Base-by-base conservation (phyloP, 768 basidiomycete species). In the Cystofilobasidium bisporidii region DNA sequence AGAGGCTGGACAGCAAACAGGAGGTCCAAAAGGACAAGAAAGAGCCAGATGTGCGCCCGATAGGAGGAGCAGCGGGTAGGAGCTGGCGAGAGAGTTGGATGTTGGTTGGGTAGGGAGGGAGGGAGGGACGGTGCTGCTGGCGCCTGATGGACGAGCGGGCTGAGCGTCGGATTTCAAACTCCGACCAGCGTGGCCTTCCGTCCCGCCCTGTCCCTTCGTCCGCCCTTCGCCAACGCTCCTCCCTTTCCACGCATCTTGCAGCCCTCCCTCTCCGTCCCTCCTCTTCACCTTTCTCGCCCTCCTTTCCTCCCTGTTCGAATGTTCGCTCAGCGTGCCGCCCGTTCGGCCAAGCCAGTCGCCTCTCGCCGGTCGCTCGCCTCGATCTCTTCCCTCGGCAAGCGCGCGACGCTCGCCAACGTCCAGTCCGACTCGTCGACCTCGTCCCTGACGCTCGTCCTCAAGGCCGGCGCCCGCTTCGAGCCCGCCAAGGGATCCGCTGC, bases 401-500 rank as follows among this genome's bases (percentile, higher is more conserved):
- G 62, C 50, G 53, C 61, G 59, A 67, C 61, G 66, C 61, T 67
- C 61, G 66, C 66, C 28, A 55, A 48, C 2, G 40, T 50, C 61
- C 30, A 67, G 45, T 47, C 65, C 80, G 81, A 84, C 73, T 86
- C 84, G 74, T 73, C 74, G n/a, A 93, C 91, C 6, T 81, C 89
- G 43, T 83, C 88, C 67, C 84, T 99, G 75, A 91, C 91, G 61
- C 81, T 98, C 73, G 83, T 94, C 71, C 85, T 96, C 78, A 94
- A 92, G 78, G 96, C 90, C 63, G 94, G 94, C 65, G 86, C 86
- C 75, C 82, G 96, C 74, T 92, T 85, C 76, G 88, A 99, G 81
- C 78, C 85, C 70, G 87, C 87, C 75, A 84, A 91, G 47, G 96
- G 96, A 73, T 84, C 91, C 69, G 92, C 94, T 3, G 90, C 96